phyloP scores from a whole-genome alignment of 2,329 filamentous ascomycete species.

The Davidsoniella australis region DNA sequence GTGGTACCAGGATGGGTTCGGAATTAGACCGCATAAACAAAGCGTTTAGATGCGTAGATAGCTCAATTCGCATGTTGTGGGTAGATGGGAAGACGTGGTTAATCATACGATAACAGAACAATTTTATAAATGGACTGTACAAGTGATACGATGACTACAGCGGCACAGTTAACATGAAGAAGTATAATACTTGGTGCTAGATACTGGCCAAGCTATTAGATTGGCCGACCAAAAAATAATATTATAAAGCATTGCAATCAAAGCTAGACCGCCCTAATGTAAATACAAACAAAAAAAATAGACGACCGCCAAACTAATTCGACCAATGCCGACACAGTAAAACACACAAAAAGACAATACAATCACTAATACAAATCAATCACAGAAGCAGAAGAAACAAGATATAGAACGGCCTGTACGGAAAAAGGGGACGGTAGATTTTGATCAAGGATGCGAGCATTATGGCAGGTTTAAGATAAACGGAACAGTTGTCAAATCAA shows the following conservation, averaged over 20 bases:
- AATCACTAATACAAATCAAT: background rate
- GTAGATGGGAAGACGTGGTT: background rate
- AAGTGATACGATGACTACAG: no score
- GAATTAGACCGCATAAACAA: background rate
- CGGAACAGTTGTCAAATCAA: conserved; percentile 5
- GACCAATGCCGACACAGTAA: background rate
- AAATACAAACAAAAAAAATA: background rate
- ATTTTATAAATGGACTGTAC: no score
- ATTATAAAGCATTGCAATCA: no score
- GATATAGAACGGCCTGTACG: background rate
- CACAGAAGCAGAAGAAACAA: no score
- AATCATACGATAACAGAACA: no score
- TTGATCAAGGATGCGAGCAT: conserved; percentile 8
- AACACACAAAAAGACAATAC: background rate
- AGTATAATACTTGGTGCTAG: background rate
- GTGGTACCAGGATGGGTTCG: conserved; percentile 63
- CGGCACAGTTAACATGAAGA: background rate
- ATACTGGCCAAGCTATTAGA: no score
- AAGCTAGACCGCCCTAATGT: no score
- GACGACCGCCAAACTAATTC: background rate
- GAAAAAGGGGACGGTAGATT: conserved; percentile 3
- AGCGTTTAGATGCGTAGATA: no score
- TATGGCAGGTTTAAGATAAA: conserved; percentile 3
- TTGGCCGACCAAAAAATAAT: no score
- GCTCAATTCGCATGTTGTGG: background rate